Percentiles rank a stretch among this genome's conserved stretches.
Conservation (phyloP, 192 early-diverging fungal genomes). For the Rhizophlyctis rosea region DNA sequence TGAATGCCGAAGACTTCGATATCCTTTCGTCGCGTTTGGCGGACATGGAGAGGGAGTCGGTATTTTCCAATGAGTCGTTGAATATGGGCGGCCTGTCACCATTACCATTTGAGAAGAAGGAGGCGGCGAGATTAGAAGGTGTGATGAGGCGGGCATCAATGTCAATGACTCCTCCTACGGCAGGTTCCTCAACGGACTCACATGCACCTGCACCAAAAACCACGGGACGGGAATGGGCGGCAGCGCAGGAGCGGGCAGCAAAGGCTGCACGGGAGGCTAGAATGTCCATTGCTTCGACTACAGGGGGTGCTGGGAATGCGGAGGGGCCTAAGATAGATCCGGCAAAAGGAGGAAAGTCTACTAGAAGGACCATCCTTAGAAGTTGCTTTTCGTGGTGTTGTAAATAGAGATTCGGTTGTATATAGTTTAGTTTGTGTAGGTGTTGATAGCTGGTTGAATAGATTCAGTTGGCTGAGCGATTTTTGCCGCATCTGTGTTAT, state of each 20-base stretch:
- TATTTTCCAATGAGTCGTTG: neutral
- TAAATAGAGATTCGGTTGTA: too few relatives aligned
- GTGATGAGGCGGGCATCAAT: neutral
- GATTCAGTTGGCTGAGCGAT: too few relatives aligned
- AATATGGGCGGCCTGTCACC: too few relatives aligned
- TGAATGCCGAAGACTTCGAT: conserved; percentile 20
- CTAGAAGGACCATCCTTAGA: too few relatives aligned
- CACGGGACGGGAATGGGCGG: neutral
- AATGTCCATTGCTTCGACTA: too few relatives aligned
- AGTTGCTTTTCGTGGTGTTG: too few relatives aligned
- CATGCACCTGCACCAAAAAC: neutral
- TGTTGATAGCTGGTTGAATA: too few relatives aligned
- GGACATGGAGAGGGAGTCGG: conserved; percentile 8
- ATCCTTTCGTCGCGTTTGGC: conserved; percentile 15
- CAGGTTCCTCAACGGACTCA: neutral
- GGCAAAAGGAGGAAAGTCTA: too few relatives aligned
- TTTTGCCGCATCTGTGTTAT: too few relatives aligned
- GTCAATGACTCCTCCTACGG: neutral
- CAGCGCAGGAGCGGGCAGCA: neutral
- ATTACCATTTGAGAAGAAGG: neutral
- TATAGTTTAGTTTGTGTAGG: too few relatives aligned
- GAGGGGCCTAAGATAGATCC: neutral
- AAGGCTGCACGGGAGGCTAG: neutral
- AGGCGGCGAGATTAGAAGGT: neutral
- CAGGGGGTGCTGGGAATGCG: neutral